phyloP scores from a whole-genome alignment of 2,329 filamentous ascomycete genomes.

The Lecanicillium sp. region DNA sequence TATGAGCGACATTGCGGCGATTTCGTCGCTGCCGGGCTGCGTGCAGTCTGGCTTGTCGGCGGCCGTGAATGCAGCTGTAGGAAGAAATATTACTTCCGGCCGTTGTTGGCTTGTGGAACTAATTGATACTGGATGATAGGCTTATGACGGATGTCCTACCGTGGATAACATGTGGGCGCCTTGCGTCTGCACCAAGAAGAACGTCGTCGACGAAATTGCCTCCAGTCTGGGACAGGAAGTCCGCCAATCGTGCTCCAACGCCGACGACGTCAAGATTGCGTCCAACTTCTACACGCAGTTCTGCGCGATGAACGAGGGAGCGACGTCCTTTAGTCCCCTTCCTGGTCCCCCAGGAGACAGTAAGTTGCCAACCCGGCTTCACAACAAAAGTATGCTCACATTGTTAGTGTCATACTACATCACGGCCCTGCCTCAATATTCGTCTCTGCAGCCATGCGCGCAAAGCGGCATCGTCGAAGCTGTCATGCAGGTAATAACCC shows the following conservation, averaged over 20 bases:
- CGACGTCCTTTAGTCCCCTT: conserved; percentile 36
- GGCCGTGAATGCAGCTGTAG: conserved; percentile 22
- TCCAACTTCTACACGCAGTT: conserved; percentile 41
- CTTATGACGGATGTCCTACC: conserved; percentile 26
- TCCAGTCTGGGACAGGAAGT: conserved; percentile 34
- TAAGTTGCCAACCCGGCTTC: too few species aligned
- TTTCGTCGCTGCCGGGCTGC: conserved; percentile 11
- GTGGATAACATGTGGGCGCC: conserved; percentile 34
- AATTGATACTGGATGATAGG: conserved; percentile 17
- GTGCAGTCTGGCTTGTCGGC: conserved; percentile 29
- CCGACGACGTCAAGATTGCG: conserved; percentile 36
- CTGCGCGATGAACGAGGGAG: conserved; percentile 39
- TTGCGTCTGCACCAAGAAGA: conserved; percentile 41
- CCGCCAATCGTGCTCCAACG: conserved; percentile 34
- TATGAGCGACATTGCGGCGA: conserved; percentile 38
- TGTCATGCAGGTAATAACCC: conserved; percentile 7
- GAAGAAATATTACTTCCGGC: too few species aligned
- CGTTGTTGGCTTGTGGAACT: too few species aligned
- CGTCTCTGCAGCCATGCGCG: conserved; percentile 34
- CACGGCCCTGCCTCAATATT: conserved; percentile 37
- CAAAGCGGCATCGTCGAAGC: conserved; percentile 26
- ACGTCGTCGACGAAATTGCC: conserved; percentile 30
- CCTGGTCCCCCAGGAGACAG: conserved; percentile 40
- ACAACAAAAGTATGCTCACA: too few species aligned
- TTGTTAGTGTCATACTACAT: conserved; percentile 42